Evolutionary conservation across 805 yeast genomes (phyloP).

Genomic region (Zygosaccharomyces kombuchaensis): DNA sequence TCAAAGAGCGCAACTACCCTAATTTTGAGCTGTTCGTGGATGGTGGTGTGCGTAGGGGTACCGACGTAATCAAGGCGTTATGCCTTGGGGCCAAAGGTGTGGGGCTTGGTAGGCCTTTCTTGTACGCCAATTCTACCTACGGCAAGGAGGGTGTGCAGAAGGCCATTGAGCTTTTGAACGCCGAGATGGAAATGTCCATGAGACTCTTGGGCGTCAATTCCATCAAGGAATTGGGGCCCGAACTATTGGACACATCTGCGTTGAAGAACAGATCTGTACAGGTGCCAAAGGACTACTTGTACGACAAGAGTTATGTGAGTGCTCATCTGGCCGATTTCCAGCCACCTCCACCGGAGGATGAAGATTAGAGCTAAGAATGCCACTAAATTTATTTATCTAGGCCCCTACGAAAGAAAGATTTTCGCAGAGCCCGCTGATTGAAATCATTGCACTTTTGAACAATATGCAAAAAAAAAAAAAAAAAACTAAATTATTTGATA

Average conservation of each 20-base stretch:
- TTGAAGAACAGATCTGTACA: slow-evolving; percentile 39
- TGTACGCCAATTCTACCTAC: slow-evolving; percentile 59
- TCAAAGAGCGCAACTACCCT: slow-evolving; percentile 43
- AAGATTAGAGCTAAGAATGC: background rate
- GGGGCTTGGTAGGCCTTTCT: slow-evolving; percentile 64
- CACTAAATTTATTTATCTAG: too few species aligned
- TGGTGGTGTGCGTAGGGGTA: slow-evolving; percentile 68
- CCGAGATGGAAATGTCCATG: slow-evolving; percentile 74
- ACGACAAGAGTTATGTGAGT: slow-evolving; percentile 51
- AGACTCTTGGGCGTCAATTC: slow-evolving; percentile 68
- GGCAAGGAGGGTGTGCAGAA: slow-evolving; percentile 62
- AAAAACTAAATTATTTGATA: too few species aligned
- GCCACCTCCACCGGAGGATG: slow-evolving; percentile 9
- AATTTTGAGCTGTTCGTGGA: slow-evolving; percentile 58
- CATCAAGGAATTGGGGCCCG: slow-evolving; percentile 55
- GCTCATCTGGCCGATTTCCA: slow-evolving; percentile 51
- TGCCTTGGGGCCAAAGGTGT: slow-evolving; percentile 70
- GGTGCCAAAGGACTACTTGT: slow-evolving; percentile 55
- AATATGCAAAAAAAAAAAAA: too few species aligned
- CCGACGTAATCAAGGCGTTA: slow-evolving; percentile 61
- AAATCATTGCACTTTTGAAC: too few species aligned
- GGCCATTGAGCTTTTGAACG: slow-evolving; percentile 57
- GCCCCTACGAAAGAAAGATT: too few species aligned
- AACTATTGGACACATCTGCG: slow-evolving; percentile 54
- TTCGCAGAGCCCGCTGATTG: too few species aligned